Evolutionary conservation across 129 eudicot species (phyloP).

Genomic region (Arctium minus): DNA sequence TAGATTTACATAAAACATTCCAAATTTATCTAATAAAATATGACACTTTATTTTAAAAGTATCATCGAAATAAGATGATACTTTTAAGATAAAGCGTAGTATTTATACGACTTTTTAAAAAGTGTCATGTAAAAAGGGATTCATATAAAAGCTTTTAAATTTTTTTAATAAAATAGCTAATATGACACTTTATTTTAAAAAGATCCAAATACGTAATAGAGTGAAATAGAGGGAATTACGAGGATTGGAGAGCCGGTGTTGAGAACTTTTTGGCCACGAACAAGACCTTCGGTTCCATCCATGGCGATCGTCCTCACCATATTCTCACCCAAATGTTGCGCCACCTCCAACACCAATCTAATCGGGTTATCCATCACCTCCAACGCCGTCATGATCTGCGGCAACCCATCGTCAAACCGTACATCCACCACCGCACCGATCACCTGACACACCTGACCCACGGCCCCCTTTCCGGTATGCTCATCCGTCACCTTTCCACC

Average conservation of each 20-base stretch:
- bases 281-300: constrained; percentile 99
- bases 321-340: constrained; percentile 91
- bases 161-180: too few relatives aligned
- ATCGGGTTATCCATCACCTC: constrained; percentile 76
- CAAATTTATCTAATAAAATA: too few relatives aligned
- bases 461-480: constrained; percentile 69
- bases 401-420: constrained; percentile 74
- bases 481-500: constrained; percentile 68
- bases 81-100: too few relatives aligned
- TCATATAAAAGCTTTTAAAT: too few relatives aligned
- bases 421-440: constrained; percentile 98
- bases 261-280: constrained; percentile 85
- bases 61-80: too few relatives aligned
- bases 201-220: too few relatives aligned
- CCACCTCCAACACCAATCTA: constrained; percentile 83
- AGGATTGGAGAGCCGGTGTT: constrained; percentile 79
- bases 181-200: too few relatives aligned
- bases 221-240: not conserved
- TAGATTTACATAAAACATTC: too few relatives aligned
- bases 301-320: constrained; percentile 90
- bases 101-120: too few relatives aligned
- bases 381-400: constrained; percentile 87
- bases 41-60: too few relatives aligned
- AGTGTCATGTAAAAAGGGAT: too few relatives aligned
- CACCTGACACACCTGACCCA: constrained; percentile 90